These are phyloP conservation scores for Lyophyllum atratum DNA, from an alignment of 768 basidiomycete species.

Conservation along the genomic window DNA sequence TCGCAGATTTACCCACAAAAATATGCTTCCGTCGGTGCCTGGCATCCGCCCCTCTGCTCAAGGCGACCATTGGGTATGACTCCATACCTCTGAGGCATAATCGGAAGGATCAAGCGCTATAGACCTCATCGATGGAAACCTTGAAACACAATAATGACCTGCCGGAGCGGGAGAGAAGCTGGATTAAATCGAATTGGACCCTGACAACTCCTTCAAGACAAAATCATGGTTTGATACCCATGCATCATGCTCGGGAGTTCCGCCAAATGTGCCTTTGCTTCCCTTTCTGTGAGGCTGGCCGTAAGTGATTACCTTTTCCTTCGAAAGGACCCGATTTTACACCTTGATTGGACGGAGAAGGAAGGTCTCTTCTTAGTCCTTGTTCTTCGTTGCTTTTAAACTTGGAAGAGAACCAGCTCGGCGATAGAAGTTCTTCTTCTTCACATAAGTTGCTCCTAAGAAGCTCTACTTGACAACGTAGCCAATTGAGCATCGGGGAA, in stretches of 20 bases:
- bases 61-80: too few relatives aligned
- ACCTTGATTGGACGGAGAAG: conserved; percentile 4
- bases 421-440: conserved; percentile 3
- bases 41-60: conserved; percentile 1
- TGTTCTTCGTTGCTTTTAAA: conserved; percentile 7
- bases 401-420: not conserved
- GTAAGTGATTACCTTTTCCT: not conserved
- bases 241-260: not conserved
- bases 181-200: not conserved
- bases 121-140: conserved; percentile 2
- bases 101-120: not conserved
- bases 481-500: not conserved
- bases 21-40: conserved; percentile 35
- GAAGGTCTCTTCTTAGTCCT: not conserved
- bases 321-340: not conserved
- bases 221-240: conserved; percentile 1
- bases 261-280: not conserved
- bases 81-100: not conserved
- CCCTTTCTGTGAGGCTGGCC: not conserved
- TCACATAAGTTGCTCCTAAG: not conserved
- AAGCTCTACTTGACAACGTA: not conserved
- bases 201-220: conserved; percentile 4
- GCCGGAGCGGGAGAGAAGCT: not conserved
- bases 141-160: not conserved
- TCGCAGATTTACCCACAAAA: conserved; percentile 15